These are phyloP conservation scores for Domatiomyces globalis DNA, from an alignment of 2,329 filamentous ascomycete species.

Conservation along the genomic window DNA sequence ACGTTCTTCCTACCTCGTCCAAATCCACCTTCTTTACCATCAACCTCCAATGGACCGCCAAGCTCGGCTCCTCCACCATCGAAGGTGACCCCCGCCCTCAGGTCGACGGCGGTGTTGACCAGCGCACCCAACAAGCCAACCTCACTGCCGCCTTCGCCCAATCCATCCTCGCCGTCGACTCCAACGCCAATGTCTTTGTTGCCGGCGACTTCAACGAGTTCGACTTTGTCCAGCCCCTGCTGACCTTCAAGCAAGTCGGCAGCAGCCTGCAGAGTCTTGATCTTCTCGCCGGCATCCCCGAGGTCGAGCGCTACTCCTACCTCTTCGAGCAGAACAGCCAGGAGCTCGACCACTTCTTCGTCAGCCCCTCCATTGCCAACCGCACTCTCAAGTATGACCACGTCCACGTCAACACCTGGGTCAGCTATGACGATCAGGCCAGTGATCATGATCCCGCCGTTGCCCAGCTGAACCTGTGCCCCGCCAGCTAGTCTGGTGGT, in stretches of 20 bases:
- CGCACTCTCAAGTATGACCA: conserved; percentile 40
- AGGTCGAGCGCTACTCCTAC: conserved; percentile 54
- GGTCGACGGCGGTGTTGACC: conserved; percentile 48
- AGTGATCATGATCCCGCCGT: conserved; percentile 59
- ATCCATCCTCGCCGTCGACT: conserved; percentile 43
- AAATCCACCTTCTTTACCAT: conserved; percentile 52
- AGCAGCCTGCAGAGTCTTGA: conserved; percentile 50
- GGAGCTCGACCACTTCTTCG: conserved; percentile 56
- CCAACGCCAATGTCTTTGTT: conserved; percentile 43
- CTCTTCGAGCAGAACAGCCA: conserved; percentile 56
- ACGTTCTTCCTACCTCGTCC: conserved; percentile 35
- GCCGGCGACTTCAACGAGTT: conserved; percentile 65
- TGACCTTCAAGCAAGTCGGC: conserved; percentile 34
- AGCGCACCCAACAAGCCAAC: conserved; percentile 43
- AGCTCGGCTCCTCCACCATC: conserved; percentile 50
- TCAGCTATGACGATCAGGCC: conserved; percentile 39
- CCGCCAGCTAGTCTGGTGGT: background rate
- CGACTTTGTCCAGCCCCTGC: conserved; percentile 45
- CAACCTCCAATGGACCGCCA: conserved; percentile 55
- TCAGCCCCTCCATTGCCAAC: conserved; percentile 40
- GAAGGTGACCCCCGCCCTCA: conserved; percentile 54
- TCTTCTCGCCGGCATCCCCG: conserved; percentile 39
- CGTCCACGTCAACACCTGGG: conserved; percentile 59
- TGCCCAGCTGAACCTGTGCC: conserved; percentile 47
- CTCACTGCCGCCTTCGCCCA: conserved; percentile 46